Evolutionary conservation across 768 basidiomycete species (phyloP).

Genomic region (Tremella mesenterica): DNA sequence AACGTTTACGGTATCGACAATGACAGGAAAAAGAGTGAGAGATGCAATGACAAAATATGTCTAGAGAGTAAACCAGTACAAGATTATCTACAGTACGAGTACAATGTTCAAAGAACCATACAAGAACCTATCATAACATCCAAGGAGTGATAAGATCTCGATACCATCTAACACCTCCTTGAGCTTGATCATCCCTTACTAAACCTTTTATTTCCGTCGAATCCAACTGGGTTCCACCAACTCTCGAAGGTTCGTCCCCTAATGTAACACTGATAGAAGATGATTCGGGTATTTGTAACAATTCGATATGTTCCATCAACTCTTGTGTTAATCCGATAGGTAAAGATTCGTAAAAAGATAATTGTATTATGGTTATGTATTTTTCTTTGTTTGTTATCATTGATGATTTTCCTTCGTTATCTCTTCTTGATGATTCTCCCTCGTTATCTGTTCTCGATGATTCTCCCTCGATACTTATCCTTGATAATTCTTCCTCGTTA

Average conservation of each 20-base stretch:
- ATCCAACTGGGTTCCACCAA: no score
- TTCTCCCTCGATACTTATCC: constrained; percentile 14
- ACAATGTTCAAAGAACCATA: no score
- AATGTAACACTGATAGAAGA: not conserved
- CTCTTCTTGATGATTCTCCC: not conserved
- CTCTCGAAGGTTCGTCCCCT: no score
- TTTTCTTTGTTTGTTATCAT: constrained; percentile 44
- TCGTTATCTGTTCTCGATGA: not conserved
- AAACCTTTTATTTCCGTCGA: constrained; percentile 49
- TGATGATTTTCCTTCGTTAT: not conserved
- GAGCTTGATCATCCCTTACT: constrained; percentile 63
- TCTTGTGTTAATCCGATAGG: constrained; percentile 66
- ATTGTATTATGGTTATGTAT: constrained; percentile 51
- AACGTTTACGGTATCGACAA: no score
- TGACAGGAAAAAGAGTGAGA: no score
- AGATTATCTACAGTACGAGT: no score
- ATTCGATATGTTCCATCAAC: constrained; percentile 67
- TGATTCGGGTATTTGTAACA: constrained; percentile 52
- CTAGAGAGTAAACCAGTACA: no score
- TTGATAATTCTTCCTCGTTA: not conserved
- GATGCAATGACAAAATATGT: no score
- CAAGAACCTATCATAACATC: constrained; percentile 3
- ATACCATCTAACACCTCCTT: constrained; percentile 52
- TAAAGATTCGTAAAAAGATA: constrained; percentile 63
- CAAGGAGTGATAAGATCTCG: constrained; percentile 33